These are phyloP conservation scores for Penicillium crustosum DNA, from an alignment of 2,329 filamentous ascomycete species.

Conservation along the genomic window DNA sequence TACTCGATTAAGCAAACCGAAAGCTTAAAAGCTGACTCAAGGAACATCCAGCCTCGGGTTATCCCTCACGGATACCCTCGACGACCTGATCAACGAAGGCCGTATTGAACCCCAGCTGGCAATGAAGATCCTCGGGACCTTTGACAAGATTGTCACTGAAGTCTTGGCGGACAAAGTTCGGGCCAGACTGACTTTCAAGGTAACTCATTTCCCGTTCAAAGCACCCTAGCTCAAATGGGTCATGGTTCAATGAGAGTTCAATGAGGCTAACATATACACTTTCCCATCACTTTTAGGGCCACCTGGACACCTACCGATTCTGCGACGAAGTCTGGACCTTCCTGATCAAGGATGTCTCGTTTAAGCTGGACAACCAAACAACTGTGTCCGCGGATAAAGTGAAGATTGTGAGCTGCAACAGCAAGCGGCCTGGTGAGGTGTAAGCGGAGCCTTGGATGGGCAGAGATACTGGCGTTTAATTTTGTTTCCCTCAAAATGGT, in stretches of 20 bases:
- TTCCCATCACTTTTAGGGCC: conserved; percentile 61
- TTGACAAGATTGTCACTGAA: conserved; percentile 90
- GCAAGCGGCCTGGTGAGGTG: conserved; percentile 69
- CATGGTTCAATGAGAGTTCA: not conserved
- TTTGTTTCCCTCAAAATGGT: conserved; percentile 8
- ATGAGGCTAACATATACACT: conserved; percentile 15
- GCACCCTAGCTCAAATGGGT: not conserved
- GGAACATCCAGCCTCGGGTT: conserved; percentile 72
- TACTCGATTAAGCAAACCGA: not conserved
- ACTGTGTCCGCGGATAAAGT: conserved; percentile 83
- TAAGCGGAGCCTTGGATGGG: conserved; percentile 16
- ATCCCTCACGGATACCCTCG: conserved; percentile 92
- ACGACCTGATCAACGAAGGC: conserved; percentile 90
- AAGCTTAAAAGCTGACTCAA: conserved; percentile 15
- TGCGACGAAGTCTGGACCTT: conserved; percentile 99
- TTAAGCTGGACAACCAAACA: conserved; percentile 86
- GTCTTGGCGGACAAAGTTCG: conserved; percentile 91
- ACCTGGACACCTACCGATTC: conserved; percentile 97
- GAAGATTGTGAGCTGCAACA: conserved; percentile 98
- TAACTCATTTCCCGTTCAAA: conserved; percentile 43
- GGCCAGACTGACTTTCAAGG: conserved; percentile 90
- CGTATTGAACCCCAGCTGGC: conserved; percentile 97
- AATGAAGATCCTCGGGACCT: conserved; percentile 96
- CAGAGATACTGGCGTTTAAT: conserved; percentile 15
- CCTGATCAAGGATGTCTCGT: conserved; percentile 96